Conservation (phyloP, 176 grass and related monocot genomes). For the Leersia perrieri region DNA sequence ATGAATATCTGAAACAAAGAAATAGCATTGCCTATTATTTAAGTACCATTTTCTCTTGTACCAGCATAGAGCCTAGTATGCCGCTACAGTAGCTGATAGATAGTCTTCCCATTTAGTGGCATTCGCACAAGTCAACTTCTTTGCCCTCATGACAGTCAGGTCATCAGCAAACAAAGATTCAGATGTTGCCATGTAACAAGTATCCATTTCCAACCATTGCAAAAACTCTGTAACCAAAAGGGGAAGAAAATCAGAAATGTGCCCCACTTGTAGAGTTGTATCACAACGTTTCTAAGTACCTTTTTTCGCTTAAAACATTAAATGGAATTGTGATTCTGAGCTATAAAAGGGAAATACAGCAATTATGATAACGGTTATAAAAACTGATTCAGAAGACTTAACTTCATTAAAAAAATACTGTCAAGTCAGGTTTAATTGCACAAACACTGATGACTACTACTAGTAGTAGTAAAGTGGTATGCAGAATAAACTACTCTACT, state of each 20-base stretch:
- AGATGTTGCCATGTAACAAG: not conserved
- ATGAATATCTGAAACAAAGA: not conserved
- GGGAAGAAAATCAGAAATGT: not conserved
- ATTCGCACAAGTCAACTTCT: slow-evolving; percentile 23
- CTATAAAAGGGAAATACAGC: not conserved
- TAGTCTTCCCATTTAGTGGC: not conserved
- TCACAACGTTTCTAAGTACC: not conserved
- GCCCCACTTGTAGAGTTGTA: not conserved
- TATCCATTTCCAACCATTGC: slow-evolving; percentile 2
- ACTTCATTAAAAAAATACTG: not conserved
- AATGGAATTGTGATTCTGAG: not conserved
- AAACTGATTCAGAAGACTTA: not conserved
- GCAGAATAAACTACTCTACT: not conserved
- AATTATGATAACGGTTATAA: not conserved
- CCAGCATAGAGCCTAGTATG: not conserved
- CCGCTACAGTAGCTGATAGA: slow-evolving; percentile 12
- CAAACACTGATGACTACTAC: not conserved
- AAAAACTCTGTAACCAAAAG: not conserved
- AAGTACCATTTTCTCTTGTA: slow-evolving; percentile 61
- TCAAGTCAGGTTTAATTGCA: not conserved
- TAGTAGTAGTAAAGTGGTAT: not conserved
- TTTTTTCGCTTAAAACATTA: not conserved
- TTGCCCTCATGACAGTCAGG: slow-evolving; percentile 29
- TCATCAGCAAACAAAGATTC: not conserved
- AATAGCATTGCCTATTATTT: not conserved